phyloP scores from a whole-genome alignment of 169 alveolate species.

The Cystoisospora suis region DNA sequence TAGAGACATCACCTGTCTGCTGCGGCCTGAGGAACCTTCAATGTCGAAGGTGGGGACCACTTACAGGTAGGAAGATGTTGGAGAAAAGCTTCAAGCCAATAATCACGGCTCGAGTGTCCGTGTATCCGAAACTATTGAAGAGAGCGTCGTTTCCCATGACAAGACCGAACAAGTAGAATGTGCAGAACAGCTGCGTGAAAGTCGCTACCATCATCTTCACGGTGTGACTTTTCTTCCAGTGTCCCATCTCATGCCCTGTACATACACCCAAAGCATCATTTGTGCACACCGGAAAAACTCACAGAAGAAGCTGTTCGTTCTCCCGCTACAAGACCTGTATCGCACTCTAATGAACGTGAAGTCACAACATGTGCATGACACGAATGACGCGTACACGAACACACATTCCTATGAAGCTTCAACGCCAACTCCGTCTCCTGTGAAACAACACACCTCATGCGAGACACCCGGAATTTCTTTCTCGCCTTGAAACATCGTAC shows the following conservation, averaged over 20 bases:
- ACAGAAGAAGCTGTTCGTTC: too few relatives aligned
- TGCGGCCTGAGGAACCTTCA: neutral
- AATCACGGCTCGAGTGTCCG: conserved; percentile 73
- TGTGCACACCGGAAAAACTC: too few relatives aligned
- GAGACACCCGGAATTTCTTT: too few relatives aligned
- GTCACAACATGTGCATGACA: too few relatives aligned
- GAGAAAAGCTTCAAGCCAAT: conserved; percentile 76
- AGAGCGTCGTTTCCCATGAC: conserved; percentile 77
- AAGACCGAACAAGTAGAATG: conserved; percentile 80
- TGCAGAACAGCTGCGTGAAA: conserved; percentile 73
- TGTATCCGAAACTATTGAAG: conserved; percentile 85
- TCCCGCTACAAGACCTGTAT: too few relatives aligned
- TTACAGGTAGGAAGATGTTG: conserved; percentile 71
- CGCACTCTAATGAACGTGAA: too few relatives aligned
- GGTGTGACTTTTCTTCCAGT: conserved; percentile 76
- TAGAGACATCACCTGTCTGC: neutral
- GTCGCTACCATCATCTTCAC: conserved; percentile 64
- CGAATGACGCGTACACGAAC: too few relatives aligned
- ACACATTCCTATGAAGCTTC: too few relatives aligned
- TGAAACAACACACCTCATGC: too few relatives aligned
- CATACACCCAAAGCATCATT: neutral
- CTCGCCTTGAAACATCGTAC: too few relatives aligned
- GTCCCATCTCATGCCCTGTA: conserved; percentile 71
- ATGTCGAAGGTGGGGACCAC: neutral
- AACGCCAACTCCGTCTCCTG: too few relatives aligned